A percentile compares a stretch with the other conserved stretches of the same genome.
Evolutionary conservation across 2,329 filamentous ascomycete genomes (phyloP).

Genomic region (Epichloe gansuensis): DNA sequence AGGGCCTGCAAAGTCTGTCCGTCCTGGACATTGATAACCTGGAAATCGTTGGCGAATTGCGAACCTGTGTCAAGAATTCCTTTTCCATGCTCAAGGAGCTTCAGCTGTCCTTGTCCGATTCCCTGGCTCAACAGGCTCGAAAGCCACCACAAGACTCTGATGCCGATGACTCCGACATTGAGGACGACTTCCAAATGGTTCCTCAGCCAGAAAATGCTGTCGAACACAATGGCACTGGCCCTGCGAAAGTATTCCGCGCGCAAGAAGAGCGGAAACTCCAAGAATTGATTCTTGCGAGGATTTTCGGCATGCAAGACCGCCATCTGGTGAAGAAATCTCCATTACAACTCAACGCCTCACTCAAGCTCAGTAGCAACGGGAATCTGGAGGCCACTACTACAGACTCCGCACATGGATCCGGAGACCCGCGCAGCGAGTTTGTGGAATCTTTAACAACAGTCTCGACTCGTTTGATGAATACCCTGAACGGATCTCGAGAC

Average conservation of each 20-base stretch:
- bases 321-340: constrained; percentile 22
- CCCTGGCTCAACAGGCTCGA: constrained; percentile 30
- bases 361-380: constrained; percentile 7
- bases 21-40: constrained; percentile 49
- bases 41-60: constrained; percentile 42
- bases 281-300: constrained; percentile 37
- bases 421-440: constrained; percentile 18
- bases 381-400: constrained; percentile 1
- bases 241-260: constrained; percentile 33
- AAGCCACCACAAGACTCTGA: constrained; percentile 26
- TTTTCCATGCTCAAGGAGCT: constrained; percentile 40
- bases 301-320: constrained; percentile 37
- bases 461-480: constrained; percentile 29
- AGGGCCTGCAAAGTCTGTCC: constrained; percentile 36
- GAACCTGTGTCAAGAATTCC: constrained; percentile 40
- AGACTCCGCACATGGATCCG: constrained; percentile 5
- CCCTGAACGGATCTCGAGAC: constrained; percentile 24
- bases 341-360: constrained; percentile 13
- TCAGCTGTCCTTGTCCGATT: constrained; percentile 44
- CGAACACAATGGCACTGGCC: constrained; percentile 25
- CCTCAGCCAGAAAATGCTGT: constrained; percentile 19
- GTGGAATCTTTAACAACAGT: constrained; percentile 25
- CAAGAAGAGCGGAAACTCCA: constrained; percentile 42
- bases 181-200: constrained; percentile 40
- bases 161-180: constrained; percentile 37